These are phyloP conservation scores for Sparassis latifolia DNA, from an alignment of 1,284 basidiomycete genomes.

Conservation along the genomic window DNA sequence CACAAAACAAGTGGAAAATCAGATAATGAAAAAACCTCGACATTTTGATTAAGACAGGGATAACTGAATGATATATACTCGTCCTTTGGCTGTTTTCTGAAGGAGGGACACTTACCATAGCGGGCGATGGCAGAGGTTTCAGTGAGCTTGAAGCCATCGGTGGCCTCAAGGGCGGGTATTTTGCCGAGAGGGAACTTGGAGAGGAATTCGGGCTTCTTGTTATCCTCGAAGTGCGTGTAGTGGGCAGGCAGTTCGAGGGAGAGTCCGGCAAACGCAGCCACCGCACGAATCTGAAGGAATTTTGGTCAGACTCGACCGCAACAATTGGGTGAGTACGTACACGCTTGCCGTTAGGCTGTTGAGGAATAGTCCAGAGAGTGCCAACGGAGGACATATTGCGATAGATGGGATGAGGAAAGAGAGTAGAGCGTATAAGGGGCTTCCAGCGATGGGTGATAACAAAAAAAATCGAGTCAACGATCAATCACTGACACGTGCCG, in stretches of 20 bases:
- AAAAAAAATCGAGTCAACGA: constrained; percentile 10
- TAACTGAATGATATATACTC: constrained; percentile 43
- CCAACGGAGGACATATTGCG: constrained; percentile 49
- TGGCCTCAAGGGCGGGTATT: constrained; percentile 77
- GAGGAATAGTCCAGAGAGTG: constrained; percentile 50
- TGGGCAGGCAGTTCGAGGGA: constrained; percentile 51
- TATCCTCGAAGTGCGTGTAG: constrained; percentile 68
- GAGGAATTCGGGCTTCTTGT: constrained; percentile 74
- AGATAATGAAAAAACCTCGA: constrained; percentile 28
- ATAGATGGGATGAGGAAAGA: constrained; percentile 8
- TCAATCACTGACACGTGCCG: background rate
- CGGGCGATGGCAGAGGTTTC: constrained; percentile 81
- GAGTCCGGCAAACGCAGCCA: constrained; percentile 67
- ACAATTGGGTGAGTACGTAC: constrained; percentile 32
- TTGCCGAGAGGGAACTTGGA: constrained; percentile 80
- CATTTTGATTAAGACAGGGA: constrained; percentile 56
- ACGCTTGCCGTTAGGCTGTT: constrained; percentile 38
- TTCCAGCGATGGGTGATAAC: constrained; percentile 6
- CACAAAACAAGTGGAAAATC: constrained; percentile 20
- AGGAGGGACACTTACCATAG: constrained; percentile 68
- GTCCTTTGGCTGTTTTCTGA: constrained; percentile 18
- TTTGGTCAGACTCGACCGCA: constrained; percentile 2
- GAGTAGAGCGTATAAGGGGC: constrained; percentile 2
- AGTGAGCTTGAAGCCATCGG: constrained; percentile 76
- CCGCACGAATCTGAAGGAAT: constrained; percentile 55